A percentile compares a stretch with the other conserved stretches of the same genome.
phyloP scores from a whole-genome alignment of 129 eudicot genomes.

The Dittrichia graveolens region DNA sequence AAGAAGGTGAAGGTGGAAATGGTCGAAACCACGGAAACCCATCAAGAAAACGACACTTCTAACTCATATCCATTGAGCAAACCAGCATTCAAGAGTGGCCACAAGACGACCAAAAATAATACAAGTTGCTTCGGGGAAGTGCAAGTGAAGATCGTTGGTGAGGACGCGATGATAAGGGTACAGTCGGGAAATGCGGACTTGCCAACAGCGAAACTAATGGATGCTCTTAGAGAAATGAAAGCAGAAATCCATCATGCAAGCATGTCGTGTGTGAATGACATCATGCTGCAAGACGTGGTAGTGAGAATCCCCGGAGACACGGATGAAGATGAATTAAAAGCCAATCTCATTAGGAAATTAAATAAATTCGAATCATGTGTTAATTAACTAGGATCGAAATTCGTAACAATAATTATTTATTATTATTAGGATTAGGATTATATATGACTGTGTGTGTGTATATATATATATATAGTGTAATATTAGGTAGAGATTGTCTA shows the following conservation, averaged over 20 bases:
- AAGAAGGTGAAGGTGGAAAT: constrained; percentile 32
- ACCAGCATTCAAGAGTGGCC: not conserved
- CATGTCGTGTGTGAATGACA: constrained; percentile 54
- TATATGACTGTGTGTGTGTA: not conserved
- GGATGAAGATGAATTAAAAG: constrained; percentile 40
- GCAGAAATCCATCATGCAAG: constrained; percentile 62
- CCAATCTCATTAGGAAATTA: constrained; percentile 41
- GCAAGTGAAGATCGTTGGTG: constrained; percentile 57
- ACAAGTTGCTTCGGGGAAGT: constrained; percentile 27
- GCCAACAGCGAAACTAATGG: constrained; percentile 58
- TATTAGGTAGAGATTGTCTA: no score
- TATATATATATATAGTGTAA: no score
- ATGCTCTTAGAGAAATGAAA: constrained; percentile 50
- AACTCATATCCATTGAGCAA: not conserved
- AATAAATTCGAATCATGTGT: not conserved
- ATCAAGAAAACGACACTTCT: constrained; percentile 35
- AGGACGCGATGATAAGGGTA: constrained; percentile 56
- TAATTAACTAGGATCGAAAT: not conserved
- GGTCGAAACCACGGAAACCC: constrained; percentile 16
- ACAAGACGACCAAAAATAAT: not conserved
- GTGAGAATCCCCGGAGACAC: constrained; percentile 38
- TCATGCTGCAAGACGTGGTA: constrained; percentile 72
- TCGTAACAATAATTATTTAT: not conserved
- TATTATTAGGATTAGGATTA: not conserved
- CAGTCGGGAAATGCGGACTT: constrained; percentile 42